Evolutionary conservation across 495 filamentous ascomycete genomes (phyloP).

Genomic region (Tuber indicum): DNA sequence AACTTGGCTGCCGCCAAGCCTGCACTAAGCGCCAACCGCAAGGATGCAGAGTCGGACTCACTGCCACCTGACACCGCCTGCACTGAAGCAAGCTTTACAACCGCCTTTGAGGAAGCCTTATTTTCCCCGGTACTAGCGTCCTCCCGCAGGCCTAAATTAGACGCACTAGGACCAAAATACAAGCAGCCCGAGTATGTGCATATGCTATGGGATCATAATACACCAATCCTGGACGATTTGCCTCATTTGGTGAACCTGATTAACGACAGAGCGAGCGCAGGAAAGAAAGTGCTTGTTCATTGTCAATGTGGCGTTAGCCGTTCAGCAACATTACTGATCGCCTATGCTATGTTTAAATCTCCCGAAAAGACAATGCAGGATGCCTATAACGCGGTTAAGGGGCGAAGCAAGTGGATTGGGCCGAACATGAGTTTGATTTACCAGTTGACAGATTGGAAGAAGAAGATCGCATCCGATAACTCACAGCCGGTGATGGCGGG

Average conservation of each 20-base stretch:
- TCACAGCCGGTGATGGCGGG: conserved; percentile 27
- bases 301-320: conserved; percentile 94
- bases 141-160: conserved; percentile 18
- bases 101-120: conserved; percentile 55
- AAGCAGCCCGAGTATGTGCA: conserved; percentile 85
- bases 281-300: conserved; percentile 85
- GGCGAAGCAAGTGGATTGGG: conserved; percentile 87
- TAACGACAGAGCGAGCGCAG: conserved; percentile 65
- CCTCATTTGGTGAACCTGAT: conserved; percentile 79
- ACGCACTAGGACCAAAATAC: conserved; percentile 41
- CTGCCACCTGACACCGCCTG: conserved; percentile 63
- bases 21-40: conserved; percentile 20
- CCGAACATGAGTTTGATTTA: conserved; percentile 99
- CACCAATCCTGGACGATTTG: conserved; percentile 83
- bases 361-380: conserved; percentile 81
- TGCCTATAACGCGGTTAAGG: conserved; percentile 84
- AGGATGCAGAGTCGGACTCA: conserved; percentile 25
- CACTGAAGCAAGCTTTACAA: conserved; percentile 63
- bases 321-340: conserved; percentile 93
- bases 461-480: conserved; percentile 53
- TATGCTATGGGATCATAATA: conserved; percentile 96
- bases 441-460: conserved; percentile 87
- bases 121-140: conserved; percentile 25
- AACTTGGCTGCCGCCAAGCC: conserved; percentile 42
- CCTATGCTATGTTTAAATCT: conserved; percentile 91